Evolutionary conservation across 768 basidiomycete species (phyloP).

Genomic region (Leccinum rimulosum): DNA sequence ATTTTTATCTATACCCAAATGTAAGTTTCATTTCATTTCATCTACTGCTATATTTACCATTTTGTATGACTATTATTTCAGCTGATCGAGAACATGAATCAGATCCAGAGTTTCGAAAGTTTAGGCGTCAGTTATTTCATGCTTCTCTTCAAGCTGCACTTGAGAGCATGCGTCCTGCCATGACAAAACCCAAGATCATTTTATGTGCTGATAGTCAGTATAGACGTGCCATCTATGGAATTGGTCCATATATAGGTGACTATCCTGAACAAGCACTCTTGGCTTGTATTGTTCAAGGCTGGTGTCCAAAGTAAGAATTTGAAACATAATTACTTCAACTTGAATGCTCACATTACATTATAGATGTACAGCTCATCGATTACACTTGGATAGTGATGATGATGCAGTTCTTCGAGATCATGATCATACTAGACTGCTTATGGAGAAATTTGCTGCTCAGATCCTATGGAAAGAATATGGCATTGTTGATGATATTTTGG

Average conservation of each 20-base stretch:
- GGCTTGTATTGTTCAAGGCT: constrained; percentile 9
- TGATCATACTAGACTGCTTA: too few species aligned
- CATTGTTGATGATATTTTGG: too few species aligned
- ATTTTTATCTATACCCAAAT: background rate
- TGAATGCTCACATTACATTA: too few species aligned
- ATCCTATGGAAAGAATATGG: too few species aligned
- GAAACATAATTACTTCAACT: too few species aligned
- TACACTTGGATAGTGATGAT: too few species aligned
- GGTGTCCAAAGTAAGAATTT: background rate
- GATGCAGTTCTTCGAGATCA: too few species aligned
- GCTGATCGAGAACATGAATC: background rate
- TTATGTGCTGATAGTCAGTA: constrained; percentile 22
- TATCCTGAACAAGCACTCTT: constrained; percentile 37
- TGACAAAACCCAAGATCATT: background rate
- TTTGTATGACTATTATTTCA: too few species aligned
- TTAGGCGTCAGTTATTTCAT: background rate
- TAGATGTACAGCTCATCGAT: too few species aligned
- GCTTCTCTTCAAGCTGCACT: background rate
- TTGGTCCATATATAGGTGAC: constrained; percentile 41
- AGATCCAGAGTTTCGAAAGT: background rate
- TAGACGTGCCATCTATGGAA: constrained; percentile 19
- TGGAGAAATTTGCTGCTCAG: too few species aligned
- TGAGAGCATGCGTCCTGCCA: background rate
- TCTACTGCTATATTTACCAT: too few species aligned
- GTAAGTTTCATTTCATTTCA: background rate